Conservation (phyloP, 2,329 filamentous ascomycete genomes). For the Colletotrichum brevisporum region DNA sequence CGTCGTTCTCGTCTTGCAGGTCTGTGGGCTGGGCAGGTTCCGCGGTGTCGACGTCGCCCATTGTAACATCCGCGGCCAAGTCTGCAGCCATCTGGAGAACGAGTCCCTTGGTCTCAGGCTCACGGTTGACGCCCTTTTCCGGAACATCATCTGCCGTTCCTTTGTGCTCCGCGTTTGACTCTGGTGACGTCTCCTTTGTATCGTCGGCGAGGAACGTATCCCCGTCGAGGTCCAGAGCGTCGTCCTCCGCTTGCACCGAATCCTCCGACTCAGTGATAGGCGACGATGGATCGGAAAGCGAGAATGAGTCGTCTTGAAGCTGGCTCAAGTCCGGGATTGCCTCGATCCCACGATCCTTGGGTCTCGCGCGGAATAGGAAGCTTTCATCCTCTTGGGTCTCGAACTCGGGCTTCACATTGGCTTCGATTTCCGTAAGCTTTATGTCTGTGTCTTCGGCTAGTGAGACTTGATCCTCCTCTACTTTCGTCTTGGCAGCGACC, state of each 20-base stretch:
- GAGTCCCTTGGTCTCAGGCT: neutral
- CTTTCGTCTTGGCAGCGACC: neutral
- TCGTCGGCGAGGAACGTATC: slow-evolving; percentile 35
- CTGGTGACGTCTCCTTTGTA: slow-evolving; percentile 30
- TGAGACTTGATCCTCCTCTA: neutral
- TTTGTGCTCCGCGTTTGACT: neutral
- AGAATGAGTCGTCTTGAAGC: neutral
- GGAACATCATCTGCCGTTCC: neutral
- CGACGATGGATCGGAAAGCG: neutral
- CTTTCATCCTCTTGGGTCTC: slow-evolving; percentile 52
- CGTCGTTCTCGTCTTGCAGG: neutral
- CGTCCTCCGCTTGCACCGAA: slow-evolving; percentile 5
- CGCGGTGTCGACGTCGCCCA: neutral
- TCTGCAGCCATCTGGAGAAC: slow-evolving; percentile 1
- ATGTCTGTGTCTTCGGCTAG: neutral
- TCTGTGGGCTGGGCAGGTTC: neutral
- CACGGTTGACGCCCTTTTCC: neutral
- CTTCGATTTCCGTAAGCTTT: neutral
- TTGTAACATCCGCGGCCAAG: neutral
- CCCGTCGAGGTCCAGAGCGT: slow-evolving; percentile 28
- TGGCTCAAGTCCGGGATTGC: neutral
- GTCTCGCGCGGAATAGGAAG: slow-evolving; percentile 49
- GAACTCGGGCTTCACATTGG: slow-evolving; percentile 25
- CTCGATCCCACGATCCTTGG: neutral
- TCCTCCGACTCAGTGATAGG: neutral